Percentiles rank a stretch among this genome's conserved stretches.
Evolutionary conservation across 176 grass and related monocot species (phyloP).

Genomic region (Tillandsia leiboldiana): DNA sequence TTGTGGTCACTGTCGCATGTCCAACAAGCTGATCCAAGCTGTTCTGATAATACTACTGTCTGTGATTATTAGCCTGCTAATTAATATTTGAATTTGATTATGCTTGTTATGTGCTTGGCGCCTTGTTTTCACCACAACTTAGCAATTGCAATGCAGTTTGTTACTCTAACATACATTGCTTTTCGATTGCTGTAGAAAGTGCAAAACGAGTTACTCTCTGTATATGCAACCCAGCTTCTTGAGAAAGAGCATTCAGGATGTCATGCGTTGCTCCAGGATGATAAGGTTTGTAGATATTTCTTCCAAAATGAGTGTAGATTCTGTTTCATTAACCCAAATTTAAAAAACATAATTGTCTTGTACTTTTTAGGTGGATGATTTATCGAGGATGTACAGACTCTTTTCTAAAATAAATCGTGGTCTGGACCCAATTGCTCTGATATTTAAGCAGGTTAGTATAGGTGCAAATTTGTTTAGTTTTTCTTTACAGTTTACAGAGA

Average conservation of each 20-base stretch:
- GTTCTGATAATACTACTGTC: no score
- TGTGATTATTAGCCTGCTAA: no score
- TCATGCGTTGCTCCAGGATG: conserved; percentile 79
- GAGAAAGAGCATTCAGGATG: conserved; percentile 95
- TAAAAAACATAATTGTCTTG: not conserved
- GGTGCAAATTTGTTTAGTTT: not conserved
- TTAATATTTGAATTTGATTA: no score
- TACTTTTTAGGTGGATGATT: conserved; percentile 54
- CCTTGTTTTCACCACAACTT: no score
- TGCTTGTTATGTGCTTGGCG: no score
- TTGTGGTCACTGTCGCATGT: no score
- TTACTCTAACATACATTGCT: conserved; percentile 6
- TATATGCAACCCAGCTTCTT: conserved; percentile 74
- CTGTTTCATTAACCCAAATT: not conserved
- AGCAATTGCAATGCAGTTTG: not conserved
- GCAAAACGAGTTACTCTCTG: conserved; percentile 79
- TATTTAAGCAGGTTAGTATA: conserved; percentile 76
- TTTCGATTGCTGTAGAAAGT: conserved; percentile 50
- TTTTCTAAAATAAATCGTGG: conserved; percentile 74
- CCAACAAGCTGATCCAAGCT: no score
- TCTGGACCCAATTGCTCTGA: conserved; percentile 80
- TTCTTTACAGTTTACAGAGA: not conserved
- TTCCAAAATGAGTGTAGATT: not conserved
- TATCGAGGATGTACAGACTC: conserved; percentile 86
- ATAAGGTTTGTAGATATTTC: conserved; percentile 51